Conservation (phyloP, 1,139 yeast species). For the Taphrina communis region DNA sequence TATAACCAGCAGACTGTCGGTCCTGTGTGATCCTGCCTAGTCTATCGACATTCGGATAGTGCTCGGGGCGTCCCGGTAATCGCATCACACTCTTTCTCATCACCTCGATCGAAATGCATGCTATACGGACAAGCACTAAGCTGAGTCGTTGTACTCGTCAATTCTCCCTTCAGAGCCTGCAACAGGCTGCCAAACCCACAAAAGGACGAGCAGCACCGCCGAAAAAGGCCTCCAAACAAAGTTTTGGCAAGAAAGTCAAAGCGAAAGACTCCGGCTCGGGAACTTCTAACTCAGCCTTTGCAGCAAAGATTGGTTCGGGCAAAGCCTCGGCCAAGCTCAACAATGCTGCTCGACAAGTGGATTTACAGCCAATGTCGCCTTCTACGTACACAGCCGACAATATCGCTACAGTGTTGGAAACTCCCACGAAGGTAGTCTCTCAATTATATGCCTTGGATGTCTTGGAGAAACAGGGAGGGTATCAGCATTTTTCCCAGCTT, state of each 20-base stretch:
- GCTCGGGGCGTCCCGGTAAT: too few relatives aligned
- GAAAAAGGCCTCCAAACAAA: slow-evolving; percentile 1
- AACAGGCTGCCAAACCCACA: slow-evolving; percentile 10
- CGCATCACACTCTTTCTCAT: background rate
- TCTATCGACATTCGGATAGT: too few relatives aligned
- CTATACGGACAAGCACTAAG: background rate
- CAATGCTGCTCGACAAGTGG: slow-evolving; percentile 13
- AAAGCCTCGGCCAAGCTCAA: slow-evolving; percentile 19
- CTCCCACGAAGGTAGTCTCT: slow-evolving; percentile 21
- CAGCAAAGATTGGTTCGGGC: slow-evolving; percentile 22
- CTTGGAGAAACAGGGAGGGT: slow-evolving; percentile 28
- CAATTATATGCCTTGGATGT: slow-evolving; percentile 41
- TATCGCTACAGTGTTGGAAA: slow-evolving; percentile 29
- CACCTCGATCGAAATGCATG: background rate
- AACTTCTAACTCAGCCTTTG: slow-evolving; percentile 6
- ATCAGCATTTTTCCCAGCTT: slow-evolving; percentile 38
- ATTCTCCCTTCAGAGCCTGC: background rate
- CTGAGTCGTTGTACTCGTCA: slow-evolving; percentile 4
- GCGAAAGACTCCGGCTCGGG: slow-evolving; percentile 12
- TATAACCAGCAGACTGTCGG: too few relatives aligned
- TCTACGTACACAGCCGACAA: slow-evolving; percentile 13
- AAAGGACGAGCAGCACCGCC: slow-evolving; percentile 28
- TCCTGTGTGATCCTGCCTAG: too few relatives aligned
- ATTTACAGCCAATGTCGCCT: background rate
- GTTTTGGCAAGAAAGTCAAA: slow-evolving; percentile 2